A percentile compares a stretch with the other conserved stretches of the same genome.
Evolutionary conservation across 2,329 filamentous ascomycete species (phyloP).

Genomic region (Monosporascus sp.): DNA sequence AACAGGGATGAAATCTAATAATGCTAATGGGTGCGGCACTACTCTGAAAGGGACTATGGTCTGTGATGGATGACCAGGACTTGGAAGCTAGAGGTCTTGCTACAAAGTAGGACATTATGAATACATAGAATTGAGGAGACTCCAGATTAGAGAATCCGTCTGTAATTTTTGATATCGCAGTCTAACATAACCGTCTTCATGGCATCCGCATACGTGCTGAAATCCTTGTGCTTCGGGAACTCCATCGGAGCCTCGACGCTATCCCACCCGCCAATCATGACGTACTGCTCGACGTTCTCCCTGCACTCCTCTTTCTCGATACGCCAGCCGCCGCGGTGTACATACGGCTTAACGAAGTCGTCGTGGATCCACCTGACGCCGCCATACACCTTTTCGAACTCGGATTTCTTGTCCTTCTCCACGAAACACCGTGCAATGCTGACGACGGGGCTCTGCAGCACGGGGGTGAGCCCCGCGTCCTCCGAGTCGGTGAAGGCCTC

Average conservation of each 20-base stretch:
- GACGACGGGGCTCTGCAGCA: slow-evolving; percentile 30
- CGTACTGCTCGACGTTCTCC: background rate
- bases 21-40: too few species aligned
- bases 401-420: background rate
- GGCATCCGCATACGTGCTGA: background rate
- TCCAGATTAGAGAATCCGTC: background rate
- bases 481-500: slow-evolving; percentile 13
- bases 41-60: too few species aligned
- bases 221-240: background rate
- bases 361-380: background rate
- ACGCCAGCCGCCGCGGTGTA: slow-evolving; percentile 1
- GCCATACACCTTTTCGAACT: background rate
- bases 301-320: slow-evolving; percentile 3
- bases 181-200: background rate
- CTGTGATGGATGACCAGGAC: too few species aligned
- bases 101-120: too few species aligned
- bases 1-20: too few species aligned
- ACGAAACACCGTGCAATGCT: slow-evolving; percentile 21
- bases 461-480: slow-evolving; percentile 1
- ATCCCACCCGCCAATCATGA: background rate
- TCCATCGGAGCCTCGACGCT: background rate
- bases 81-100: too few species aligned
- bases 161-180: background rate
- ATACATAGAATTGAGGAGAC: too few species aligned
- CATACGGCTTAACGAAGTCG: background rate